Conservation (phyloP, 306 rosid genomes). For the Psophocarpus tetragonolobus region DNA sequence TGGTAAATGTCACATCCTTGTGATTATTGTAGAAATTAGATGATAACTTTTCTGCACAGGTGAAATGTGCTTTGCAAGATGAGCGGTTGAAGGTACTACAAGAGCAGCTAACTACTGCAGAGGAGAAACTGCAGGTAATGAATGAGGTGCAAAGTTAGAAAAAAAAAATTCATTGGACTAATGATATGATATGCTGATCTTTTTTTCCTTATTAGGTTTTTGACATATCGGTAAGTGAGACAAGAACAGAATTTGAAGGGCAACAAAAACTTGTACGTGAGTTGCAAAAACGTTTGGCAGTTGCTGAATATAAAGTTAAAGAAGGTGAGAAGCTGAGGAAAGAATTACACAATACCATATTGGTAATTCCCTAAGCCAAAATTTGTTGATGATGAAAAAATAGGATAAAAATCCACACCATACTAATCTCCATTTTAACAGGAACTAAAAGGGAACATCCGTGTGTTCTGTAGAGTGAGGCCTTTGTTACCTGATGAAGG, state of each 20-base stretch:
- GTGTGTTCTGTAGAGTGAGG: conserved; percentile 96
- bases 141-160: conserved; percentile 21
- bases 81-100: conserved; percentile 57
- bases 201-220: conserved; percentile 56
- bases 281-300: conserved; percentile 70
- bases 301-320: conserved; percentile 74
- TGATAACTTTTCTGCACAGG: conserved; percentile 52
- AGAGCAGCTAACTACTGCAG: conserved; percentile 63
- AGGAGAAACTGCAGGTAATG: conserved; percentile 75
- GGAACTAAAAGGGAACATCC: conserved; percentile 98
- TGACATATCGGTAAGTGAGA: conserved; percentile 73
- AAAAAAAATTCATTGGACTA: conserved; percentile 17
- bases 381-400: conserved; percentile 5
- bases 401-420: neutral
- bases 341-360: conserved; percentile 84
- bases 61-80: conserved; percentile 67
- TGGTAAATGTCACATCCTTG: conserved; percentile 7
- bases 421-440: conserved; percentile 41
- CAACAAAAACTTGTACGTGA: conserved; percentile 67
- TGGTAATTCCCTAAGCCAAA: conserved; percentile 56
- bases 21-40: conserved; percentile 3
- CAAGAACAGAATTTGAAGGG: conserved; percentile 75
- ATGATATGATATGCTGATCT: neutral
- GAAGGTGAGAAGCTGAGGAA: conserved; percentile 91
- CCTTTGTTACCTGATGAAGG: conserved; percentile 85